Percentiles rank a stretch among this genome's conserved stretches.
phyloP scores from a whole-genome alignment of 805 yeast species.

The Candida boidinii region DNA sequence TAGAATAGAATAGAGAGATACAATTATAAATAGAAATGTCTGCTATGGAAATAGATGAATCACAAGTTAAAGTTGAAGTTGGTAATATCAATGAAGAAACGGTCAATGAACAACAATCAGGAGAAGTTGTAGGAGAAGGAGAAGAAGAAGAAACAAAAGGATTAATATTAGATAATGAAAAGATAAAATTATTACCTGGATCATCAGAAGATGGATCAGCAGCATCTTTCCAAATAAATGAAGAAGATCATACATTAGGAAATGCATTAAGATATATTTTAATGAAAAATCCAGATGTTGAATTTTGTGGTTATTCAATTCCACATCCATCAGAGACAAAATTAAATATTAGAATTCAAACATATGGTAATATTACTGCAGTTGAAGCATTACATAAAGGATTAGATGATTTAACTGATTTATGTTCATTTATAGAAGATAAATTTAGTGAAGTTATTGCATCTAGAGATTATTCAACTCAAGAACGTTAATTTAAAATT shows the following conservation, averaged over 20 bases:
- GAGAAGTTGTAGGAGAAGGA: slow-evolving; percentile 9
- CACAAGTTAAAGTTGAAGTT: not conserved
- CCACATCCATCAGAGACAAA: slow-evolving; percentile 96
- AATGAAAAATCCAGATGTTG: slow-evolving; percentile 97
- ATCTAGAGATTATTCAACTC: slow-evolving; percentile 41
- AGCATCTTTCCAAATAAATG: slow-evolving; percentile 85
- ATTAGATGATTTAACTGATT: slow-evolving; percentile 69
- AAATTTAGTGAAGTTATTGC: slow-evolving; percentile 63
- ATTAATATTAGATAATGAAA: slow-evolving; percentile 45
- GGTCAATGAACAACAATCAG: not conserved
- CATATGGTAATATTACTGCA: slow-evolving; percentile 80
- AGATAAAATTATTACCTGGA: slow-evolving; percentile 70
- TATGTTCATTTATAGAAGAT: slow-evolving; percentile 79
- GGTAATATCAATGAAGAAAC: not conserved
- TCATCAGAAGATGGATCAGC: slow-evolving; percentile 89
- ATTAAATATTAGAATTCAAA: slow-evolving; percentile 86
- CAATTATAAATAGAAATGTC: not conserved
- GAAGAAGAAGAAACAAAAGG: slow-evolving; percentile 24
- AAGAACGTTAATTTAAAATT: slow-evolving; percentile 34
- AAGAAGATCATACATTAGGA: slow-evolving; percentile 95
- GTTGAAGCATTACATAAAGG: slow-evolving; percentile 91
- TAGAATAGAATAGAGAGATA: not conserved
- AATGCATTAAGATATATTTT: slow-evolving; percentile 89
- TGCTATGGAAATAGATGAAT: too few species aligned
- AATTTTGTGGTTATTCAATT: slow-evolving; percentile 95